Evolutionary conservation across 805 yeast species (phyloP), one percentile per base, ranked within the genome.

Genomic region (Saccharomycopsis capsularis): DNA sequence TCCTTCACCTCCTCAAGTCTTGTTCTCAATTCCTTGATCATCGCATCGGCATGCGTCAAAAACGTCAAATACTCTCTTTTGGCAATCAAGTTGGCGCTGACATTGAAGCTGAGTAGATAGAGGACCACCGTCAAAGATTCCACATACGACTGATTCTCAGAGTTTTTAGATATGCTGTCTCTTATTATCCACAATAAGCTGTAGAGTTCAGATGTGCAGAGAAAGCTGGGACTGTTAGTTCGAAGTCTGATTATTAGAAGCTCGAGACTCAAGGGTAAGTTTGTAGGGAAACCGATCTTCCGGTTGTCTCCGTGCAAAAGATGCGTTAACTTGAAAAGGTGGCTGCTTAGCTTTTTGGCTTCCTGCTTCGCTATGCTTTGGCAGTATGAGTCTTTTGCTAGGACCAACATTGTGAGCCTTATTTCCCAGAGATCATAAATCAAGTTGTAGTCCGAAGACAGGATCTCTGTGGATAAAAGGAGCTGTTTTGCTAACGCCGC

Each of bases 11-110:
- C 35, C 2, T 42, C 40, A 9, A 42, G 38, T 27, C 46, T 50
- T 3, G 18, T 3, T 11, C 42, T 23, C 7, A 46, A 27, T 7
- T 38, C 23, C 15, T 46, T 44, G 4, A 51, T 32, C 4, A 58
- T 52, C 11, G 60, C 50, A 25, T 58, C 55, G 0, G 60, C 56
- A 29, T 56, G 55, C 0, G 63, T 56, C 21, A 60, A 46, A 51
- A 57, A 60, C 1, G 63, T 58, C 1, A 53, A 46, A 36, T 61
- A 61, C 39, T 61, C 62, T 47, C 63, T 56, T 47, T 60, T 60
- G 2, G 60, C 62, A 24, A 61, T 58, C n/a, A 60, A 47, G 18
- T 57, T 50, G 3, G 61, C 57, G 16, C 60, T 56, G 3, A 61
- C 41, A 3, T 56, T 57, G 42, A 55, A 56, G 19, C 59, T 53